phyloP scores from a whole-genome alignment of 768 basidiomycete genomes.

The Mrakia hoshinonis region DNA sequence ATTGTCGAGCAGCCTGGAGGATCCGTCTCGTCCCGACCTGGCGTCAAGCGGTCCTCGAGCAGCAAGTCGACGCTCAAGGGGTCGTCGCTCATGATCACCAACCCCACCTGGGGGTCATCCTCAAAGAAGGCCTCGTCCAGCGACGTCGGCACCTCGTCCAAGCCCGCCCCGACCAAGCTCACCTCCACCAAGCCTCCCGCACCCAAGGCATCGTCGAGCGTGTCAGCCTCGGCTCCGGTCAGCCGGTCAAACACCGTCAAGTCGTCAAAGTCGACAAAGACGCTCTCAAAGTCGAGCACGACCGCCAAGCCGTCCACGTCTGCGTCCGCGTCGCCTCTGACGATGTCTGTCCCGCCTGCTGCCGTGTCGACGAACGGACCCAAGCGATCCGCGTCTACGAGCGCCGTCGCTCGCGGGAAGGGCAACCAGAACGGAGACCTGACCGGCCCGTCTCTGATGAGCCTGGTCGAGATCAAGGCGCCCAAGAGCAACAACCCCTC shows the following conservation, averaged over 20 bases:
- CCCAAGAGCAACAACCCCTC: slow-evolving; percentile 22
- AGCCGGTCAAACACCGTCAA: not conserved
- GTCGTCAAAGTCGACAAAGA: slow-evolving; percentile 13
- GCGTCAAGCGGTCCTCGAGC: slow-evolving; percentile 25
- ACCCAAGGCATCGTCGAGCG: too few species aligned
- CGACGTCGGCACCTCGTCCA: not conserved
- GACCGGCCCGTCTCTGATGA: not conserved
- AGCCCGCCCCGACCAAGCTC: not conserved
- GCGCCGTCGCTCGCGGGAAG: not conserved
- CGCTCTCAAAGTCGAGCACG: not conserved
- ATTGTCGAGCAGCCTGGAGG: slow-evolving; percentile 17
- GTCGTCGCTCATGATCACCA: not conserved
- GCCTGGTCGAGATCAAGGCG: slow-evolving; percentile 24
- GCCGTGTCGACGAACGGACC: not conserved
- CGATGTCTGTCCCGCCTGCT: slow-evolving; percentile 7
- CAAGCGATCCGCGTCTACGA: slow-evolving; percentile 20
- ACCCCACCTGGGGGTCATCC: not conserved
- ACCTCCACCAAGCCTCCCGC: not conserved
- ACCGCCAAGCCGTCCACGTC: not conserved
- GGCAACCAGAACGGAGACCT: not conserved
- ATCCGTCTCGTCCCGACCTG: slow-evolving; percentile 10
- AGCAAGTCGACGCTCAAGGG: slow-evolving; percentile 27
- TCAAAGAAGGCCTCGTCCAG: not conserved
- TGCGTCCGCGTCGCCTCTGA: not conserved
- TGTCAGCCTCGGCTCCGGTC: not conserved